phyloP scores from a whole-genome alignment of 768 basidiomycete genomes.

The Hortiboletus campestris region DNA sequence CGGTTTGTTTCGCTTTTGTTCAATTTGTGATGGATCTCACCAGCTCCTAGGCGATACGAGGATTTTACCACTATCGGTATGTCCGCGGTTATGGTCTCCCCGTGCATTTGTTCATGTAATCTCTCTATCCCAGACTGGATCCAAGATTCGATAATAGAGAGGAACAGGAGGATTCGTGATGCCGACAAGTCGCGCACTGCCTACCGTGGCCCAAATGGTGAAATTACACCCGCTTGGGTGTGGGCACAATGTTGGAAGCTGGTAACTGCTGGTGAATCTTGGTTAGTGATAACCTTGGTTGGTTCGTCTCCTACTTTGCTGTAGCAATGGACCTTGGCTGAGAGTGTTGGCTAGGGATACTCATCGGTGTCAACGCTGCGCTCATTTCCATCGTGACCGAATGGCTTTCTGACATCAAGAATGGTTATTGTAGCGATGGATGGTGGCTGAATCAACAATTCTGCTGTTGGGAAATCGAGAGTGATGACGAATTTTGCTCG shows the following conservation, averaged over 20 bases:
- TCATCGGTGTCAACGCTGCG: conserved; percentile 92
- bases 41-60: conserved; percentile 72
- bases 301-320: conserved; percentile 54
- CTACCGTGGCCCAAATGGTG: conserved; percentile 48
- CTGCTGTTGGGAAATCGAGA: conserved; percentile 96
- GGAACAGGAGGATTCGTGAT: conserved; percentile 70
- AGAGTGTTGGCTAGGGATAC: conserved; percentile 55
- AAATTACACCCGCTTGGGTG: conserved; percentile 53
- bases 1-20: conserved; percentile 39
- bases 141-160: conserved; percentile 88
- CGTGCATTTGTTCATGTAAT: conserved; percentile 13
- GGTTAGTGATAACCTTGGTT: conserved; percentile 88
- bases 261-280: conserved; percentile 76
- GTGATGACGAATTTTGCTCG: conserved; percentile 76
- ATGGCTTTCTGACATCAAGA: conserved; percentile 97
- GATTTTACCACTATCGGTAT: conserved; percentile 94
- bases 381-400: conserved; percentile 92
- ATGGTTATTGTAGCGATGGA: conserved; percentile 93
- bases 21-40: conserved; percentile 11
- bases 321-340: background rate
- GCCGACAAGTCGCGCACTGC: conserved; percentile 41
- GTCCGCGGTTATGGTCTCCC: conserved; percentile 19
- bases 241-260: conserved; percentile 60
- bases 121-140: conserved; percentile 76
- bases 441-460: conserved; percentile 99